Evolutionary conservation across 176 grass and related monocot species (phyloP), one percentile per base, ranked within the genome.

Genomic region (Aegilops longissima): DNA sequence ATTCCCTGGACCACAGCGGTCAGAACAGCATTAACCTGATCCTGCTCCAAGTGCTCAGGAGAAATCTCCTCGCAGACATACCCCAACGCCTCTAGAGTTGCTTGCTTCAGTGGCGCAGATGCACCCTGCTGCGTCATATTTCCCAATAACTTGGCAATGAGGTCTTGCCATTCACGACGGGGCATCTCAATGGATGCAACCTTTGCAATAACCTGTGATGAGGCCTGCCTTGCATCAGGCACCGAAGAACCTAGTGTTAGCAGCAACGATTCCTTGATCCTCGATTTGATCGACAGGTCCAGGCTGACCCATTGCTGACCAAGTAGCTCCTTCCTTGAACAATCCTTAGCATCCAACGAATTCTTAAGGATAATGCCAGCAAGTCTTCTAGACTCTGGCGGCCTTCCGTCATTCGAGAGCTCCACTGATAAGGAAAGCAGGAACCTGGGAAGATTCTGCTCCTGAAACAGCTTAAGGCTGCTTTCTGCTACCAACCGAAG

Each of bases 291-390:
- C n/a, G 77, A 87, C 44, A 82, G 80, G 23, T 97, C 95, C 59
- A 97, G 73, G n/a, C 49, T 86, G 72, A 95, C 87, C 95, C 95
- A 95, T 70, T 84, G 78, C 73, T 95, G 80, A 70, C 66, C 90
- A 13, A 95, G 61, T 81, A 93, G 42, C 52, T 93, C 90, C 83
- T 94, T 97, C 70, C 86, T 84, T 35, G 81, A 76, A 54, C 87
- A 88, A 76, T 88, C 89, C 86, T 97, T 95, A 39, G 95, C 91
- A 31, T 91, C 95, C 79, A 97, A 91, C 2, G 89, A 95, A 88
- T 95, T 95, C 82, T 97, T 97, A n/a, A 97, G 87, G 27, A 91
- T 90, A 86, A 95, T 91, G 40, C 93, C 95, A 79, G 91, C 95
- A 90, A 91, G 92, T 44, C 90, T 90, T 88, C 95, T 90, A 64